Base-by-base conservation (phyloP, 2,329 filamentous ascomycete genomes). In the Graphilbum ipis-grandicollis region DNA sequence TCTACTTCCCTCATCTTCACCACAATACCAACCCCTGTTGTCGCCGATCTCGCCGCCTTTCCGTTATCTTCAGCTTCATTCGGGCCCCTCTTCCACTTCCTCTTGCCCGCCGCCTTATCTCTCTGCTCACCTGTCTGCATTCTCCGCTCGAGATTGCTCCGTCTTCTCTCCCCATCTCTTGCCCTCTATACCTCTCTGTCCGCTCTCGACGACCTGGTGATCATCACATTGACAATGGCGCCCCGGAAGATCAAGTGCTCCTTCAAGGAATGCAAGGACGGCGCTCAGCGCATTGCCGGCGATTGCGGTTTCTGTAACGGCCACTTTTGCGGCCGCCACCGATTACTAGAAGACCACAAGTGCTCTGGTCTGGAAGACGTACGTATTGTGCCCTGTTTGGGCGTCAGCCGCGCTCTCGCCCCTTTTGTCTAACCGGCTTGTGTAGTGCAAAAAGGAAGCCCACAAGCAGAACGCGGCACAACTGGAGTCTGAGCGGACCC, bases 241-340 rank as follows among this genome's bases (percentile, higher is more conserved):
- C 68, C 75, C 43, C 82, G 79, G 63, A 84, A 81, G 68, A 75
- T 79, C 48, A 77, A 81, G 49, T 96, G 90, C 67, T 79, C 69
- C 46, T 85, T 82, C 64, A 86, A 88, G 60, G 77, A 85, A 48
- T 96, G 90, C 74, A 83, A 75, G 54, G 77, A 84, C 49, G 71
- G 72, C 22, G 86, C 85, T 14, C 86, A 94, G 58, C 79, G 83
- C 46, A 94, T 98, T 51, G 82, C 94, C 41, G 90, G 90, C 38
- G 88, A 96, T 63, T 98, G 90, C 61, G 79, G 76, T 43, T 96
- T 96, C 66, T 98, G 90, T 65, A 68, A 79, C 39, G 85, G 86
- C 33, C 82, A 92, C 56, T 96, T 83, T 66, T 98, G 90, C 61
- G 83, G 83, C 49, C 93, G 85, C 64, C 90, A 98, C 61, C 72